Evolutionary conservation across 495 filamentous ascomycete genomes (phyloP).

Genomic region (Aspergillus avenaceus): DNA sequence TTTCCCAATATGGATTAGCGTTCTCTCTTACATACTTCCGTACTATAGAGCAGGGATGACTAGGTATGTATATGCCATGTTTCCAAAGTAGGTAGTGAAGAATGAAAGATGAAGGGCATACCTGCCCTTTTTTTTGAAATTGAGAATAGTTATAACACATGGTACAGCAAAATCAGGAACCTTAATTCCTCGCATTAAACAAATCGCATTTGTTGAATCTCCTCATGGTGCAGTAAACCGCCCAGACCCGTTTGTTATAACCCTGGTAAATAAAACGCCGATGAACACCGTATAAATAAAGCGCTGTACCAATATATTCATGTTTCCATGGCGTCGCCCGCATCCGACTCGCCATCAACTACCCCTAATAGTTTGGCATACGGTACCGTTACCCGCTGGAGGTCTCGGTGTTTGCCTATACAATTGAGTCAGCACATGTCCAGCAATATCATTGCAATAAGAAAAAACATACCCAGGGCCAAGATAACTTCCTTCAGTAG

Average conservation of each 20-base stretch:
- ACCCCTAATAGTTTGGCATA: conserved; percentile 73
- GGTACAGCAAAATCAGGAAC: background rate
- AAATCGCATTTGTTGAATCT: background rate
- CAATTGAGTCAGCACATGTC: background rate
- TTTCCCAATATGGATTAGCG: background rate
- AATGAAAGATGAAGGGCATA: background rate
- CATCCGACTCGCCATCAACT: conserved; percentile 38
- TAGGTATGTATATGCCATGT: too few relatives aligned
- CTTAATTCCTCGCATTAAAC: background rate
- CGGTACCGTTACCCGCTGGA: conserved; percentile 87
- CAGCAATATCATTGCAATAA: background rate
- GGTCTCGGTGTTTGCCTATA: conserved; percentile 85
- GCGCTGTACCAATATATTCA: conserved; percentile 7
- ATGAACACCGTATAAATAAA: conserved; percentile 16
- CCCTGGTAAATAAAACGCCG: background rate
- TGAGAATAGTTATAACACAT: background rate
- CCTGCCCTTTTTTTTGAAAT: background rate
- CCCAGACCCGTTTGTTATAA: background rate
- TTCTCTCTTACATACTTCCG: too few relatives aligned
- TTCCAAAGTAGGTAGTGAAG: too few relatives aligned
- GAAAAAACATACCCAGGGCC: conserved; percentile 71
- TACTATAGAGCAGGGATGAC: too few relatives aligned
- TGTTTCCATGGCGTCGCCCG: conserved; percentile 54
- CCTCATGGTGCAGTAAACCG: background rate
- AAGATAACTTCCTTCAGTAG: conserved; percentile 85